Evolutionary conservation across 2,329 filamentous ascomycete genomes (phyloP).

Genomic region (Myriosclerotinia scirpicola): DNA sequence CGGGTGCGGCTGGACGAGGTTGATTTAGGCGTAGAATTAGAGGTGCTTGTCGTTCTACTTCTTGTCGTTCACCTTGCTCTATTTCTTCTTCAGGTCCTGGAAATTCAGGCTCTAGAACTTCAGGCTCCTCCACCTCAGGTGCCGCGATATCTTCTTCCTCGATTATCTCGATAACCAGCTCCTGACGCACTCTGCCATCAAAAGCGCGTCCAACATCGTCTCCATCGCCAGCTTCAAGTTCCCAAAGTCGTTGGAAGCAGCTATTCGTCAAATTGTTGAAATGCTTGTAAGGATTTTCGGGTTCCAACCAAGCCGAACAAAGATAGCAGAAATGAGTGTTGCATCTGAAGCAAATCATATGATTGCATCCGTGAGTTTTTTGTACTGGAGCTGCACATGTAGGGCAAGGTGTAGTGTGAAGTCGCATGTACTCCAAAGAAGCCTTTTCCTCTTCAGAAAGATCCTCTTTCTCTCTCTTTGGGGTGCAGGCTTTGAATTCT

Average conservation of each 20-base stretch:
- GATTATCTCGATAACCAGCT: constrained; percentile 22
- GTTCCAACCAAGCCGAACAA: constrained; percentile 81
- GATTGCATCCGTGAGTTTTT: constrained; percentile 93
- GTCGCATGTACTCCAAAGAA: constrained; percentile 77
- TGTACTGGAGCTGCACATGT: constrained; percentile 82
- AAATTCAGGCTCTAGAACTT: constrained; percentile 22
- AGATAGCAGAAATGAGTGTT: constrained; percentile 93
- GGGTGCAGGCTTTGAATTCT: constrained; percentile 69
- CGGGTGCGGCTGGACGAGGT: constrained; percentile 31
- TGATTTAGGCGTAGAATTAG: constrained; percentile 40
- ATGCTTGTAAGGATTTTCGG: constrained; percentile 80
- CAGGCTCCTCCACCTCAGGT: constrained; percentile 18
- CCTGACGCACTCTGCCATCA: constrained; percentile 28
- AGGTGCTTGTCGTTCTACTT: constrained; percentile 39
- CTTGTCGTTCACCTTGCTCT: constrained; percentile 24
- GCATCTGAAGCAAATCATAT: constrained; percentile 93
- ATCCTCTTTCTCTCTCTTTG: constrained; percentile 65
- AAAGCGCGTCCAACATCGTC: constrained; percentile 40
- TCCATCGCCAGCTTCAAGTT: constrained; percentile 78
- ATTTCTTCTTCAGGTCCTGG: constrained; percentile 27
- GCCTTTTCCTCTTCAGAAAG: constrained; percentile 83
- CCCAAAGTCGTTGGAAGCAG: constrained; percentile 89
- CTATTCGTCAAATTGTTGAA: constrained; percentile 71
- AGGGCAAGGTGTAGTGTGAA: constrained; percentile 84
- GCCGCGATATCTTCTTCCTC: constrained; percentile 22